Conservation (phyloP, 2,329 filamentous ascomycete species). For the Hirsutella rhossiliensis region DNA sequence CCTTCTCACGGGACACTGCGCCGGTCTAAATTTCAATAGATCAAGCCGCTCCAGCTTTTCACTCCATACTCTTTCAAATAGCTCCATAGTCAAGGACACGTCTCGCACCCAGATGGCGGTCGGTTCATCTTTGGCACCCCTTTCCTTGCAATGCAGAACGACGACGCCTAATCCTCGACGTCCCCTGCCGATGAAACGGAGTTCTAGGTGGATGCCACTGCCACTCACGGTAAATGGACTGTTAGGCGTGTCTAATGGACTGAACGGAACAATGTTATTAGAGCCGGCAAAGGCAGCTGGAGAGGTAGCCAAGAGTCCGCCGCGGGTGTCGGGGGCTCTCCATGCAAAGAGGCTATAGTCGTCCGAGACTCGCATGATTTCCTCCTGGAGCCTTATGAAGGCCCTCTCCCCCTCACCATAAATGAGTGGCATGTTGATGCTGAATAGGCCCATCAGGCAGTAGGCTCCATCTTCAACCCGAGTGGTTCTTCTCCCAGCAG, state of each 20-base stretch:
- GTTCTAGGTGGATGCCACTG: background rate
- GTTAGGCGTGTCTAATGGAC: background rate
- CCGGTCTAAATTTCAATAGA: background rate
- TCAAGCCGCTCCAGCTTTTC: background rate
- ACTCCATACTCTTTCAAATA: background rate
- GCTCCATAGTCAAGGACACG: background rate
- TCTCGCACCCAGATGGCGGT: conserved; percentile 1
- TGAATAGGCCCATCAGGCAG: conserved; percentile 16
- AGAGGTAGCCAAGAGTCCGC: background rate
- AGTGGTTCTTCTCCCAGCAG: conserved; percentile 11
- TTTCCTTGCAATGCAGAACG: background rate
- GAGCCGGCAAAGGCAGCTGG: background rate
- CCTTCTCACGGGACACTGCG: background rate
- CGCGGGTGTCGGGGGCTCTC: background rate
- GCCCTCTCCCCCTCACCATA: conserved; percentile 15
- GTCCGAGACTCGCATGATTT: conserved; percentile 5
- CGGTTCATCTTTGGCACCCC: background rate
- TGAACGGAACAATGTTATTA: background rate
- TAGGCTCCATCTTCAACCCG: conserved; percentile 16
- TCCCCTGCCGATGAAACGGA: background rate
- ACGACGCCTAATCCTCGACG: background rate
- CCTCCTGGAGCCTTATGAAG: conserved; percentile 11
- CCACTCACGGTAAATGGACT: background rate
- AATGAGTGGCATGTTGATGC: conserved; percentile 15
- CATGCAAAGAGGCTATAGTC: background rate